Evolutionary conservation across 23 red algal genomes (phyloP).

Genomic region (Pyropia haitanensis): DNA sequence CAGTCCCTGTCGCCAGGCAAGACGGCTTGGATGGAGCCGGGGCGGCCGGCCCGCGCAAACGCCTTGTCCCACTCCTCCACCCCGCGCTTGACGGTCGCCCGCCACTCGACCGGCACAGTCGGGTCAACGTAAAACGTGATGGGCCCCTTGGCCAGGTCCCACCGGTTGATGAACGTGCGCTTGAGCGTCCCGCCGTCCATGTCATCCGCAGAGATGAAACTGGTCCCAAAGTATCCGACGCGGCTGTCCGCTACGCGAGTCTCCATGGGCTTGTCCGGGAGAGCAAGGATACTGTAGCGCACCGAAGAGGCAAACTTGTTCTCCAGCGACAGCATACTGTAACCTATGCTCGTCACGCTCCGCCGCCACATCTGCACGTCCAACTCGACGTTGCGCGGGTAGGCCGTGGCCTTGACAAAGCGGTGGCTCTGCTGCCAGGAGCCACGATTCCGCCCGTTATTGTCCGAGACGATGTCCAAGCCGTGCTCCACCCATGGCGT

Average conservation of each 20-base stretch:
- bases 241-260: constrained; percentile 5
- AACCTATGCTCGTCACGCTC: neutral
- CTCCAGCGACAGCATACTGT: neutral
- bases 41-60: constrained; percentile 1
- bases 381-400: neutral
- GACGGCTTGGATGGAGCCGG: constrained; percentile 7
- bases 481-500: constrained; percentile 3
- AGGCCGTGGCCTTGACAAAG: no score
- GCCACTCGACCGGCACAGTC: constrained; percentile 10
- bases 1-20: constrained; percentile 20
- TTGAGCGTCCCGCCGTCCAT: neutral
- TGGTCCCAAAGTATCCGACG: constrained; percentile 16
- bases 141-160: neutral
- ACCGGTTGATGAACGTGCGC: constrained; percentile 6
- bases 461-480: neutral
- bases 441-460: neutral
- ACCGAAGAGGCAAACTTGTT: neutral
- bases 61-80: constrained; percentile 13
- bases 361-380: constrained; percentile 1
- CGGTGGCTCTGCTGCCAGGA: no score
- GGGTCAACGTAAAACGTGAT: constrained; percentile 5
- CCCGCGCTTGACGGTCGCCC: neutral
- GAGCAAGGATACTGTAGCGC: neutral
- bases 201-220: constrained; percentile 7
- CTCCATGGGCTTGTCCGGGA: constrained; percentile 7